Conservation (phyloP, 345 rosid genomes). For the Combretum micranthum region DNA sequence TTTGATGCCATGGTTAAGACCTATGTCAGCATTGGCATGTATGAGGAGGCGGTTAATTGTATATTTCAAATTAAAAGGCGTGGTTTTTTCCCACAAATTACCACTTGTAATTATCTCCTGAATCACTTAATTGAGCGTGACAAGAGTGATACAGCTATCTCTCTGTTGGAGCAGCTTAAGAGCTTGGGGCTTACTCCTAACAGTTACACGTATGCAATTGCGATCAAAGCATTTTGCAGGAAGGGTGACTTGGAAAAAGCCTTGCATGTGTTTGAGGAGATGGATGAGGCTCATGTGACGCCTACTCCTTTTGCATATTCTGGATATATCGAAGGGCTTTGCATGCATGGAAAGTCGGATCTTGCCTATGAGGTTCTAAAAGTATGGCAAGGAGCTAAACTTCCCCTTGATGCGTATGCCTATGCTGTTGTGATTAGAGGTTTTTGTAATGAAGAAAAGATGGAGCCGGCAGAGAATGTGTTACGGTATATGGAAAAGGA, state of each 20-base stretch:
- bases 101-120: constrained; percentile 54
- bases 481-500: constrained; percentile 36
- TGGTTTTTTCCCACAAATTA: constrained; percentile 30
- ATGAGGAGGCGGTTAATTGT: constrained; percentile 47
- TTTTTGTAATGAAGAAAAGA: constrained; percentile 50
- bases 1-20: constrained; percentile 49
- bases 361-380: constrained; percentile 34
- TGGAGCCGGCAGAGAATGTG: constrained; percentile 45
- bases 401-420: constrained; percentile 31
- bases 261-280: constrained; percentile 23
- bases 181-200: constrained; percentile 38
- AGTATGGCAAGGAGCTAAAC: constrained; percentile 12
- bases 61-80: constrained; percentile 24
- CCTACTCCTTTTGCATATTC: constrained; percentile 38
- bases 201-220: constrained; percentile 44
- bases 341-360: constrained; percentile 32
- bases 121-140: constrained; percentile 38
- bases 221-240: constrained; percentile 56
- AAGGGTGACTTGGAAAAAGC: constrained; percentile 49
- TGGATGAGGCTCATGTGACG: constrained; percentile 36
- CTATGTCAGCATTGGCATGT: constrained; percentile 37
- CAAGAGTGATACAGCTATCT: constrained; percentile 32
- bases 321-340: constrained; percentile 61
- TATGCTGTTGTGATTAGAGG: constrained; percentile 44
- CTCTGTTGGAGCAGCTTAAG: constrained; percentile 41